Evolutionary conservation across 768 basidiomycete genomes (phyloP), one percentile per base, ranked within the genome.

Genomic region (Inosperma sp.): DNA sequence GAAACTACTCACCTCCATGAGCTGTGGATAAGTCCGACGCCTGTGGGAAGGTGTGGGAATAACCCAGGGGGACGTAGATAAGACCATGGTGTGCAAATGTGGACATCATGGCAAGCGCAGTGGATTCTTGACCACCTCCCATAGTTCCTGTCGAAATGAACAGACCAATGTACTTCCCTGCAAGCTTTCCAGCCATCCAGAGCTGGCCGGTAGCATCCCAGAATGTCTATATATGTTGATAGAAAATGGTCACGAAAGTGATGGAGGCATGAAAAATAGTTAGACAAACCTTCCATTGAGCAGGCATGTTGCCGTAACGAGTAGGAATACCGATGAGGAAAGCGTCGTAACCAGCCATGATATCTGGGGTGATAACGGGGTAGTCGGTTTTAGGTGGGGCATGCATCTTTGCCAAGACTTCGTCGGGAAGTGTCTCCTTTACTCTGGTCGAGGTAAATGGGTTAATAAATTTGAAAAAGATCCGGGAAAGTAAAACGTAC

Each of bases 241-340:
- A 36, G 25, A 29, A 37, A 16, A 35, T 25, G 25, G 16, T 45
- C 4, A 35, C 29, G 29, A 14, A 39, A 40, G 14, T 36, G 41
- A 21, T 21, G 27, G 10, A 25, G 22, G 37, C 23, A 46, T 12
- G 10, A 13, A 41, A 36, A 5, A 47, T 12, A 7, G 26, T 17
- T 2, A 30, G 8, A 19, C 65, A 2, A 46, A 80, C 84, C 79
- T 86, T 87, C 81, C 81, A 86, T 59, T 93, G 91, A 2, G 73
- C 86, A 21, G 90, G 80, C 66, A 88, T 83, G 60, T 78, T 82
- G 34, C 91, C 91, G 68, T 79, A 94, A 59, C 91, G 84, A 22
- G 86, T 87, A 46, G 85, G 84, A 51, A 90, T 72, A 53, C 88
- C 91, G 45, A 90, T 74, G 56, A 94, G 56, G 76, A 79, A 83